These are phyloP conservation scores for Xylaria sp. DNA, from an alignment of 2,329 filamentous ascomycete species.

Conservation along the genomic window DNA sequence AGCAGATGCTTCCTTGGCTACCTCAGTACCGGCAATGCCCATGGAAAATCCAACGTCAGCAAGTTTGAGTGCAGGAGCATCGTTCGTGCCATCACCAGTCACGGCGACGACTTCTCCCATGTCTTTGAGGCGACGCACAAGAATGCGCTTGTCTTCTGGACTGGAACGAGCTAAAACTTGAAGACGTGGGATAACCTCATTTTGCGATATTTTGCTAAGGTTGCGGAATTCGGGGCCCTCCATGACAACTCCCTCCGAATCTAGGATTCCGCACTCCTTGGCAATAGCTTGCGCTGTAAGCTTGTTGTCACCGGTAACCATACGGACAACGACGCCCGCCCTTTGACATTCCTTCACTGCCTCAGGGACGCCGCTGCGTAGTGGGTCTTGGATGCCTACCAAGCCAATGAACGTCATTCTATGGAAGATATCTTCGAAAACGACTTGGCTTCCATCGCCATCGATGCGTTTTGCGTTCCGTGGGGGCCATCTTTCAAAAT, in stretches of 20 bases:
- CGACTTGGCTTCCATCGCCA: conserved; percentile 67
- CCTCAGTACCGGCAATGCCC: conserved; percentile 85
- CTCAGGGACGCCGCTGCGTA: conserved; percentile 77
- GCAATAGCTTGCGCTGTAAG: conserved; percentile 83
- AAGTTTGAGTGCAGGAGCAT: conserved; percentile 81
- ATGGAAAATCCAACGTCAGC: conserved; percentile 88
- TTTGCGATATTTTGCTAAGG: conserved; percentile 71
- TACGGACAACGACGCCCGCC: conserved; percentile 81
- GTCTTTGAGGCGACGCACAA: conserved; percentile 77
- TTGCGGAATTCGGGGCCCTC: conserved; percentile 83
- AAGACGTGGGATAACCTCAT: conserved; percentile 73
- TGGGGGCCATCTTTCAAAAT: conserved; percentile 88
- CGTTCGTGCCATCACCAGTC: conserved; percentile 85
- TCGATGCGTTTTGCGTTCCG: conserved; percentile 65
- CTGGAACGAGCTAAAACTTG: conserved; percentile 79
- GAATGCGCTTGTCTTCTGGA: conserved; percentile 78
- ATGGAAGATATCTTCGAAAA: conserved; percentile 73
- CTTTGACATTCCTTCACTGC: conserved; percentile 78
- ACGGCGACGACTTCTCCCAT: conserved; percentile 82
- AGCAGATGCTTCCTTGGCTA: conserved; percentile 84
- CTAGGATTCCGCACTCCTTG: conserved; percentile 79
- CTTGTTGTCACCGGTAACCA: conserved; percentile 88
- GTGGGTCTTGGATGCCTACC: conserved; percentile 83
- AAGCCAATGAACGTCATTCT: conserved; percentile 75
- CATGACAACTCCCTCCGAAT: conserved; percentile 74